Evolutionary conservation across 2,329 filamentous ascomycete species (phyloP).

Genomic region (Fusarium solani-melongenae): DNA sequence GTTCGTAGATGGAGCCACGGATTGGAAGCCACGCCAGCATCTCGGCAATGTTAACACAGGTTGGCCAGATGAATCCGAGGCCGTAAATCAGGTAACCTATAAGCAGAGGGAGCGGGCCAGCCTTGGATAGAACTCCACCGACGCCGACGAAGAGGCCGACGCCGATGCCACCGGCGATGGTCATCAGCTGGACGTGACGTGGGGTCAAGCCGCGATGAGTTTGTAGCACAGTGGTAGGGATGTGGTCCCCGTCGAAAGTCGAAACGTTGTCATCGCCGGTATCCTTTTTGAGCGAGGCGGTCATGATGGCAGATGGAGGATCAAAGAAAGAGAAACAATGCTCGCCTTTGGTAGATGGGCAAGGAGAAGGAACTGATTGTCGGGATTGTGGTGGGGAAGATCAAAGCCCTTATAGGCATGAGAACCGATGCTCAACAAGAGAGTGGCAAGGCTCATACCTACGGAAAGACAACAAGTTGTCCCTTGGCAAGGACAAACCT

Average conservation of each 20-base stretch:
- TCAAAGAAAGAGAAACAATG: neutral
- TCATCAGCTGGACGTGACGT: slow-evolving; percentile 62
- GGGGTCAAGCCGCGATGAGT: slow-evolving; percentile 46
- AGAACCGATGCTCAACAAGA: neutral
- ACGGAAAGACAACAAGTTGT: too few relatives aligned
- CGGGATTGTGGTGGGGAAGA: neutral
- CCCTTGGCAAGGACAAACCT: too few relatives aligned
- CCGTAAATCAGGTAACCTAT: slow-evolving; percentile 59
- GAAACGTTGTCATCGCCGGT: neutral
- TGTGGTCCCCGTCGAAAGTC: neutral
- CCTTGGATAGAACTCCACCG: slow-evolving; percentile 53
- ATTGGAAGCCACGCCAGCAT: slow-evolving; percentile 68
- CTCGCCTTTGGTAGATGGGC: neutral
- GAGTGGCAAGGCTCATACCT: neutral
- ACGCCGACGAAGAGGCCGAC: slow-evolving; percentile 59
- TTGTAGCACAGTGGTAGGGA: neutral
- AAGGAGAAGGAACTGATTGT: neutral
- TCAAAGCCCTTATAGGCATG: neutral
- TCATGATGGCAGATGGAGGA: neutral
- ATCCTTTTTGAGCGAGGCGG: neutral
- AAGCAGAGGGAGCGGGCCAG: slow-evolving; percentile 57
- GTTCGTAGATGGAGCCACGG: slow-evolving; percentile 65
- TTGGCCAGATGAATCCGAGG: slow-evolving; percentile 56
- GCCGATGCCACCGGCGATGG: slow-evolving; percentile 59
- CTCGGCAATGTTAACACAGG: slow-evolving; percentile 62